Conservation (phyloP, 2,329 filamentous ascomycete species). For the Pseudocercospora vitis region DNA sequence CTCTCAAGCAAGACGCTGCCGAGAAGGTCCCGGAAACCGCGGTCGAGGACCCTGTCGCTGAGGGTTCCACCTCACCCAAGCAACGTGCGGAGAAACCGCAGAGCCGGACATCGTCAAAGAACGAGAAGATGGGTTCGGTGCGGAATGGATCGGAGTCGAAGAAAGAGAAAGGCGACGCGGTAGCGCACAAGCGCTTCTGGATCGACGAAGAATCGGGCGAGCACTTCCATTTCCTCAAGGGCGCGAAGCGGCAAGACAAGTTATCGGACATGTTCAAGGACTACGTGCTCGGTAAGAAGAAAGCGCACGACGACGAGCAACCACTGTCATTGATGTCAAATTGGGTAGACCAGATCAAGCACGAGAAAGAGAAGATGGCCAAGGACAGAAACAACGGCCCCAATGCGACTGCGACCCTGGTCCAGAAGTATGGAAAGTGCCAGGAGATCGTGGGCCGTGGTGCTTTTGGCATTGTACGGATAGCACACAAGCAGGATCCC, state of each 20-base stretch:
- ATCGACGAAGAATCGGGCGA: constrained; percentile 60
- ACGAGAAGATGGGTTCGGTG: constrained; percentile 28
- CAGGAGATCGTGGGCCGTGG: constrained; percentile 95
- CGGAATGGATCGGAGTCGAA: constrained; percentile 37
- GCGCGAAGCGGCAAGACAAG: constrained; percentile 90
- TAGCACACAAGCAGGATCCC: constrained; percentile 91
- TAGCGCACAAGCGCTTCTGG: constrained; percentile 54
- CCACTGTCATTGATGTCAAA: constrained; percentile 90
- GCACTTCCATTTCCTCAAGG: constrained; percentile 86
- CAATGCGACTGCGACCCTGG: constrained; percentile 73
- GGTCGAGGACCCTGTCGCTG: constrained; percentile 31
- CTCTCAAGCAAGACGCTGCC: constrained; percentile 22
- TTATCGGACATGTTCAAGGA: constrained; percentile 87
- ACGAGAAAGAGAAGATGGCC: constrained; percentile 74
- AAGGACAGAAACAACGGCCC: constrained; percentile 75
- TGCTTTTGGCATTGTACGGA: constrained; percentile 94
- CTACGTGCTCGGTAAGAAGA: constrained; percentile 77
- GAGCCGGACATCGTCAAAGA: constrained; percentile 35
- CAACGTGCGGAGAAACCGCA: constrained; percentile 29
- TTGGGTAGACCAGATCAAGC: constrained; percentile 92
- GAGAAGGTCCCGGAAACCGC: constrained; percentile 21
- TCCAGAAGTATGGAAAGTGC: constrained; percentile 97
- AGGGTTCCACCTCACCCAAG: constrained; percentile 11
- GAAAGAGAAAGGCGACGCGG: constrained; percentile 31
- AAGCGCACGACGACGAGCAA: constrained; percentile 69